These are phyloP conservation scores for Crotalaria pallida DNA, from an alignment of 306 rosid genomes.

Conservation along the genomic window DNA sequence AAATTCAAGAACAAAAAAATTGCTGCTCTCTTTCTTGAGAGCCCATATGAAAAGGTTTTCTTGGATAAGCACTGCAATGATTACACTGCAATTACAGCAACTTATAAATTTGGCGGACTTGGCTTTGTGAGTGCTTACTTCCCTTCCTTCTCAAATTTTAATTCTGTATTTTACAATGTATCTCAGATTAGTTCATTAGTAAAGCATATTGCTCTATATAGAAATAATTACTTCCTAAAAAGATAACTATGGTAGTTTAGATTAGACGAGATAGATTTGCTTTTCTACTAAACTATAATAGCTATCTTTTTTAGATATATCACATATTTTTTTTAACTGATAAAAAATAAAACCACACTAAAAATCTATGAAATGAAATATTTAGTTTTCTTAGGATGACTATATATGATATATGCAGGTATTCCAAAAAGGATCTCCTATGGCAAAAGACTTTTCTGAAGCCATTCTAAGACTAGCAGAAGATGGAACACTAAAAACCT, in stretches of 20 bases:
- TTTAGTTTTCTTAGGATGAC: neutral
- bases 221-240: neutral
- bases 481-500: constrained; percentile 27
- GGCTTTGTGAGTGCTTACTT: constrained; percentile 56
- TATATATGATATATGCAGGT: constrained; percentile 32
- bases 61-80: constrained; percentile 39
- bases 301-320: too few relatives aligned
- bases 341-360: too few relatives aligned
- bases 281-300: neutral
- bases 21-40: constrained; percentile 50
- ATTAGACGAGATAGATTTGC: neutral
- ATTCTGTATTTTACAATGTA: neutral
- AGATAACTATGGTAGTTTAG: neutral
- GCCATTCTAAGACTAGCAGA: constrained; percentile 42
- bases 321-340: too few relatives aligned
- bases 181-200: neutral
- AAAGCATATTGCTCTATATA: neutral
- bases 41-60: constrained; percentile 52
- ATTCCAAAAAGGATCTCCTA: constrained; percentile 53
- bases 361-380: neutral
- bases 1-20: constrained; percentile 27
- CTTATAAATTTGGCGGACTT: constrained; percentile 49
- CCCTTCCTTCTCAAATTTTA: neutral
- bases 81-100: constrained; percentile 24
- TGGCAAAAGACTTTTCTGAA: constrained; percentile 51